Percentiles rank a stretch among this genome's conserved stretches.
These are phyloP conservation scores for Cichorium intybus DNA, from an alignment of 140 eudicot species.

Conservation along the genomic window DNA sequence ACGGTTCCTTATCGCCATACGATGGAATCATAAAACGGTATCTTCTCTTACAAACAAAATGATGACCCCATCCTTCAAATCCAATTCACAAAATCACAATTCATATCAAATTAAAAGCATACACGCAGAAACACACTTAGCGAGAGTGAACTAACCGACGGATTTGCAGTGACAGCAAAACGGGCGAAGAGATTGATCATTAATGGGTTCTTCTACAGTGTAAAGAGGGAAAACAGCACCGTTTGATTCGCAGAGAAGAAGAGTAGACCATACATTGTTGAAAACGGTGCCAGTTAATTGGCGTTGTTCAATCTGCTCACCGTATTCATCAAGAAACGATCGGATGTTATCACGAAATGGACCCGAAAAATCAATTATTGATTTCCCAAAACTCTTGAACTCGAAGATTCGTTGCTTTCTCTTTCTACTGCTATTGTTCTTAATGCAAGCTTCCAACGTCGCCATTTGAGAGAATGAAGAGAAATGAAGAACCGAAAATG, in stretches of 20 bases:
- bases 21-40: conserved; percentile 62
- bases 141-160: conserved; percentile 26
- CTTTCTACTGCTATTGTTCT: conserved; percentile 22
- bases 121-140: neutral
- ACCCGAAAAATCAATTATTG: conserved; percentile 14
- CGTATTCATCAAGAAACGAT: conserved; percentile 42
- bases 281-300: conserved; percentile 7
- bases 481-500: conserved; percentile 14
- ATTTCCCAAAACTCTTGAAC: conserved; percentile 23
- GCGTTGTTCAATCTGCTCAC: conserved; percentile 32
- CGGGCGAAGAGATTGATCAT: conserved; percentile 27
- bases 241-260: conserved; percentile 27
- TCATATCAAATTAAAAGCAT: neutral
- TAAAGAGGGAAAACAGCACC: conserved; percentile 52
- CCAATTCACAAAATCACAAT: conserved; percentile 6
- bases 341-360: conserved; percentile 63
- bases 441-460: conserved; percentile 36
- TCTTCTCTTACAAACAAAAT: conserved; percentile 63
- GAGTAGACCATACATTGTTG: conserved; percentile 45
- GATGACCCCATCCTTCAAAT: conserved; percentile 81
- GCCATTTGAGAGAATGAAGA: conserved; percentile 21
- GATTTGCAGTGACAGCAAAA: conserved; percentile 64
- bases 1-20: conserved; percentile 33
- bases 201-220: conserved; percentile 44
- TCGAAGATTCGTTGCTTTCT: conserved; percentile 38